Base-by-base conservation (phyloP, 208 protist genomes). In the Tritrichomonas musculus region DNA sequence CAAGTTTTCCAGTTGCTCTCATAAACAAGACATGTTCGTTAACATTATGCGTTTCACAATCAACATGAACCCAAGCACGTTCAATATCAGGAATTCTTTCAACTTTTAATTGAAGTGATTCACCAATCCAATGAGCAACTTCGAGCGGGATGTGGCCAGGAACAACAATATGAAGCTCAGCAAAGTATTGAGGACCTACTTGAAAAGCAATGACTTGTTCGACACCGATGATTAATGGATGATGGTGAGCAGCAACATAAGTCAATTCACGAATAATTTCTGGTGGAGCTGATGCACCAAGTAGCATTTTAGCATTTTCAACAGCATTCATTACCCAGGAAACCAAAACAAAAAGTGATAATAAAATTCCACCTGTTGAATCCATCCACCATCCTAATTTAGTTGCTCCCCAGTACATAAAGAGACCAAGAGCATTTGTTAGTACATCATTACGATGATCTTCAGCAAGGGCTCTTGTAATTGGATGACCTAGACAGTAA, bases 291-390 rank as follows among this genome's bases (percentile, higher is more conserved):
- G 77, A 53, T 33, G 47, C 44, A 57, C 77, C 77, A 20, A 88
- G 33, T 49, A 88, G 57, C 77, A 88, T 88, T 25, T 88, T 88
- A 39, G 77, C 77, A 47, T 88, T 88, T 60, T 88, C 77, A 53
- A 33, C 44, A 8, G 77, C 77, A 57, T 88, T 88, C 47, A 88
- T 57, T 20, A 88, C 0, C 77, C 77, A 88, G 3, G 47, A 60
- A 30, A 88, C 47, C 2, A 88, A 17, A 1, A 88, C 47, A 47
- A 88, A 88, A 0, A 88, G 20, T 5, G 47, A 57, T 20, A 88
- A 39, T 14, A 88, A 41, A 27, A 88, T 88, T 39, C 77, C 77
- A 39, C 77, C 77, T 20, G 47, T 39, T 53, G 77, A 88, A 88
- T 88, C 77, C 77, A 88, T 88, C 77, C 77, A 88, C 77, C 77